Evolutionary conservation across 2,329 filamentous ascomycete species (phyloP), one percentile per base, ranked within the genome.

Genomic region (Aspergillus pseudoviridinutans): DNA sequence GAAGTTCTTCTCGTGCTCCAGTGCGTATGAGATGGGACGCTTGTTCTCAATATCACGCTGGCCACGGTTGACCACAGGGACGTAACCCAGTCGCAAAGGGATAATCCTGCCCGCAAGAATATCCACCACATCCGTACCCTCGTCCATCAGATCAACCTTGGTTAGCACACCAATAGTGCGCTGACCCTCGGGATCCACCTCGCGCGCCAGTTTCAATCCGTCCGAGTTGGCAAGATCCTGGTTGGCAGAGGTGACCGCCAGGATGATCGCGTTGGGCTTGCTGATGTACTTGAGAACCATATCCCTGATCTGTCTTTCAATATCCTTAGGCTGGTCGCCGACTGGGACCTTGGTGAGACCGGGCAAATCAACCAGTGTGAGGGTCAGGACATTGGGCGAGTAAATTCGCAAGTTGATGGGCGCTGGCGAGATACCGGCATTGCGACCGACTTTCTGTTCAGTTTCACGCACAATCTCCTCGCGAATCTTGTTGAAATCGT

Each of bases 231-330:
- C 94, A 82, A 99, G 82, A 85, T 99, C 94, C 61, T 93, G 92
- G 76, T 99, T 99, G 68, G 94, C 94, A 46, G 93, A 89, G 4
- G 94, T 97, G 63, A 99, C 94, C 46, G 94, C 94, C 55, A 99
- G 82, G 66, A 99, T 94, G 75, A 99, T 99, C 59, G 94, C 94
- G 76, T 99, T 99, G 35, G 93, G 89, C 80, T 99, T 99, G 78
- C 89, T 90, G 73, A 99, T 99, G 75, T 97, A 94, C 81, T 97
- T 97, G 72, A 97, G 80, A 47, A 99, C 93, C 92, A 99, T 97
- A 70, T 97, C 94, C 73, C 86, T 87, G 71, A 97, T 99, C 78
- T 99, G 94, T 68, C 87, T 86, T 82, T 97, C 93, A 68, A 97
- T 97, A 79, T 97, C 93, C 74, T 92, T 87, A 49, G 93, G 93